Percentiles rank a stretch among this genome's conserved stretches.
Evolutionary conservation across 805 yeast genomes (phyloP).

Genomic region (Candida parachauliodes): DNA sequence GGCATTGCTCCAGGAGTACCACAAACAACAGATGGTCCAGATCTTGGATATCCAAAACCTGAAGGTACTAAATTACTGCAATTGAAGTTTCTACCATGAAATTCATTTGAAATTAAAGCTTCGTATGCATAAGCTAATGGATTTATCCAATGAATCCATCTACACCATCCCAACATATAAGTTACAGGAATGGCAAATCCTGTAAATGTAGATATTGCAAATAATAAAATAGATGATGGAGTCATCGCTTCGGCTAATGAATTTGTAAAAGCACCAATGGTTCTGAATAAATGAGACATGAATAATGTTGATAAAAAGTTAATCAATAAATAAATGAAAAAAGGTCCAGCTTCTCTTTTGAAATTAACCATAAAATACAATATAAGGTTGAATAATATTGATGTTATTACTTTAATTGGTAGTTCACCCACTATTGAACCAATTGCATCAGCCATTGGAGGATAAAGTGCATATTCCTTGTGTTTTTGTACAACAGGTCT

Average conservation of each 20-base stretch:
- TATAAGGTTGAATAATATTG: conserved; percentile 46
- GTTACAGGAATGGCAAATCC: conserved; percentile 60
- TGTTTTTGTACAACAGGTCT: conserved; percentile 60
- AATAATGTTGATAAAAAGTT: conserved; percentile 41
- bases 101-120: conserved; percentile 56
- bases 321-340: conserved; percentile 50
- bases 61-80: conserved; percentile 50
- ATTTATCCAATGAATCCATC: conserved; percentile 61
- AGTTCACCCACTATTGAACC: conserved; percentile 59
- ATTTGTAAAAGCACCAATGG: conserved; percentile 47
- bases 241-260: conserved; percentile 55
- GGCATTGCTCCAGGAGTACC: conserved; percentile 20
- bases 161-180: conserved; percentile 59
- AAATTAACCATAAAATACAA: conserved; percentile 54
- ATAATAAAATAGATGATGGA: conserved; percentile 50
- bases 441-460: conserved; percentile 62
- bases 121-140: conserved; percentile 60
- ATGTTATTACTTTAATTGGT: conserved; percentile 45
- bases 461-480: conserved; percentile 52
- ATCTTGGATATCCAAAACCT: conserved; percentile 28
- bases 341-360: conserved; percentile 48
- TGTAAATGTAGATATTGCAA: conserved; percentile 47
- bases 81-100: conserved; percentile 40
- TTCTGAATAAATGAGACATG: conserved; percentile 56
- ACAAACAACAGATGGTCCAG: conserved; percentile 17